Conservation (phyloP, 2,329 filamentous ascomycete species). For the Lasiodiplodia sp. region DNA sequence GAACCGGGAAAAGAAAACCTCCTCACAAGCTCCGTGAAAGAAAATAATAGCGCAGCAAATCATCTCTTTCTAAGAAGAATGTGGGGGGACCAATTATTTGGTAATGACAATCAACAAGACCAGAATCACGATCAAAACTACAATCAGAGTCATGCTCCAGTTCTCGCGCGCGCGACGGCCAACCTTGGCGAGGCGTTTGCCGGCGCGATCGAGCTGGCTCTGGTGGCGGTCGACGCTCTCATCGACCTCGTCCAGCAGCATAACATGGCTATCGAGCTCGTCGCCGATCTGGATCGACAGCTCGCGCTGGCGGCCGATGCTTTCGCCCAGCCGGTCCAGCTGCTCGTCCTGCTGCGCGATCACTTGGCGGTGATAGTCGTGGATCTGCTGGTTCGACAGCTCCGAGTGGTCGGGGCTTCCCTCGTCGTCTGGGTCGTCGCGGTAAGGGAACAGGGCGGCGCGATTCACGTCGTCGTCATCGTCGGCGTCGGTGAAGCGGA, state of each 20-base stretch:
- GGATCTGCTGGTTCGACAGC: conserved; percentile 83
- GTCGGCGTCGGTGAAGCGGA: conserved; percentile 77
- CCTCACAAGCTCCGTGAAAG: not conserved
- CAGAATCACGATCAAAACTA: conserved; percentile 78
- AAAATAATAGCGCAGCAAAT: not conserved
- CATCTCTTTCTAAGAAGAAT: not conserved
- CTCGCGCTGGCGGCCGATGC: conserved; percentile 87
- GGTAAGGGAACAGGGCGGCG: conserved; percentile 71
- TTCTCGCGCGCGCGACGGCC: conserved; percentile 80
- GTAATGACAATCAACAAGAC: conserved; percentile 82
- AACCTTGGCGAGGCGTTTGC: conserved; percentile 74
- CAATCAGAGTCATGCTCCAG: conserved; percentile 85
- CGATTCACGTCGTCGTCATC: conserved; percentile 57
- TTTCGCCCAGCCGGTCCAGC: conserved; percentile 85
- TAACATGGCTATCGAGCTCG: conserved; percentile 89
- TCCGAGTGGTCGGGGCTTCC: conserved; percentile 57
- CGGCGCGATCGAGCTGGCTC: conserved; percentile 76
- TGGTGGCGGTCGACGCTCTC: conserved; percentile 81
- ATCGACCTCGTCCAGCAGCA: conserved; percentile 89
- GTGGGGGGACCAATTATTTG: conserved; percentile 61
- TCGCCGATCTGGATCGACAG: conserved; percentile 95
- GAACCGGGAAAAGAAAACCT: not conserved
- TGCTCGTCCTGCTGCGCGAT: conserved; percentile 92
- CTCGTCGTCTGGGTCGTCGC: conserved; percentile 67
- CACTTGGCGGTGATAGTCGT: conserved; percentile 81